Evolutionary conservation across 225 moss, liverwort and hornwort genomes (phyloP).

Genomic region (Anthoceros angustus): DNA sequence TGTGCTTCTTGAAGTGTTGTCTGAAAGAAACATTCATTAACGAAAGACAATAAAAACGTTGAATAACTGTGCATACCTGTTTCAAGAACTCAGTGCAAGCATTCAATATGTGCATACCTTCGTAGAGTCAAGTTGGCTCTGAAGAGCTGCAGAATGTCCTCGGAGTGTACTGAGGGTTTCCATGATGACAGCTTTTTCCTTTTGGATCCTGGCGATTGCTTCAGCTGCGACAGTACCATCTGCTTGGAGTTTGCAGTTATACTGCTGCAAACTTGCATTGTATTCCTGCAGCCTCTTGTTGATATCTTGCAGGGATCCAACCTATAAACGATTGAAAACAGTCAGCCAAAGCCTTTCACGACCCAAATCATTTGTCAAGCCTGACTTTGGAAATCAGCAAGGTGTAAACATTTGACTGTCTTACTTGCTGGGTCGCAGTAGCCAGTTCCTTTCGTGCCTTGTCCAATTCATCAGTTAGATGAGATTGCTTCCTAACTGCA

Average conservation of each 20-base stretch:
- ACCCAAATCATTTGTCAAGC: neutral
- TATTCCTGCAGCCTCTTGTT: slow-evolving; percentile 95
- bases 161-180: slow-evolving; percentile 87
- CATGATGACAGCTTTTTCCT: slow-evolving; percentile 95
- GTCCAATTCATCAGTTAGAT: slow-evolving; percentile 32
- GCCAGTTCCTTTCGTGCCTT: slow-evolving; percentile 38
- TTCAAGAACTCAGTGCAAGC: neutral
- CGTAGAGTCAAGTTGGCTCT: slow-evolving; percentile 50
- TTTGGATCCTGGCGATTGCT: slow-evolving; percentile 59
- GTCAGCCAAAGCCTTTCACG: neutral
- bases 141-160: slow-evolving; percentile 64
- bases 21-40: slow-evolving; percentile 18
- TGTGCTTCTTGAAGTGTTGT: slow-evolving; percentile 43
- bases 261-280: slow-evolving; percentile 87
- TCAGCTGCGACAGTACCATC: slow-evolving; percentile 73
- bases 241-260: slow-evolving; percentile 86
- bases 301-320: slow-evolving; percentile 71
- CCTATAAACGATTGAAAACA: slow-evolving; percentile 11
- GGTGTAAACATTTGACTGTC: neutral
- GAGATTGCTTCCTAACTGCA: slow-evolving; percentile 36
- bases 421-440: slow-evolving; percentile 50
- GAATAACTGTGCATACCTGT: neutral
- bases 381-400: no score
- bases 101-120: slow-evolving; percentile 29
- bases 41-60: neutral